A percentile compares a stretch with the other conserved stretches of the same genome.
These are phyloP conservation scores for Epichloe uncinata DNA, from an alignment of 2,329 filamentous ascomycete species.

Conservation along the genomic window DNA sequence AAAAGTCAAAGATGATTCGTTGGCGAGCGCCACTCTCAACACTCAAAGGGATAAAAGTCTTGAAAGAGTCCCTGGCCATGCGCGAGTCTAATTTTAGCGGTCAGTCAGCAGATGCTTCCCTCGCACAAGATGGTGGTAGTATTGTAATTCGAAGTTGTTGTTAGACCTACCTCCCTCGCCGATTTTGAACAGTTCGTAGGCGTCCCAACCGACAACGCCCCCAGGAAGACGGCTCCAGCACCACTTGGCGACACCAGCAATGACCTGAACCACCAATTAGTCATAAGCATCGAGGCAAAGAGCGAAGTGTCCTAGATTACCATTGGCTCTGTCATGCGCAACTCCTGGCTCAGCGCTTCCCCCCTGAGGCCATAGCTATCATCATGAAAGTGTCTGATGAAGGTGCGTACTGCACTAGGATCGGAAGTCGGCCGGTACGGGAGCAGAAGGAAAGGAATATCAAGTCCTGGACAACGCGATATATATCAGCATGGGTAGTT, in stretches of 20 bases:
- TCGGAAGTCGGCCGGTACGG: conserved; percentile 91
- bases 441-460: conserved; percentile 83
- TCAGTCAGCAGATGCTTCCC: conserved; percentile 1
- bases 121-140: not conserved
- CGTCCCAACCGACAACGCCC: conserved; percentile 92
- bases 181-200: conserved; percentile 89
- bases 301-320: conserved; percentile 36
- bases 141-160: not conserved
- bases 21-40: conserved; percentile 76
- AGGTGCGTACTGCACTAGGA: conserved; percentile 79
- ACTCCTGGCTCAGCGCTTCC: conserved; percentile 64
- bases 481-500: conserved; percentile 1
- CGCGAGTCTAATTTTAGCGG: conserved; percentile 56
- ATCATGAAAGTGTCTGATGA: conserved; percentile 86
- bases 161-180: conserved; percentile 67
- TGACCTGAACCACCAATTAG: conserved; percentile 43
- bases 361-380: conserved; percentile 50
- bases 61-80: conserved; percentile 84
- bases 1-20: conserved; percentile 90
- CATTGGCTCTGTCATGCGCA: conserved; percentile 88
- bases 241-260: conserved; percentile 94
- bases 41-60: conserved; percentile 89
- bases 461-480: conserved; percentile 46
- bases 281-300: not conserved
- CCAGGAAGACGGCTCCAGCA: conserved; percentile 89